phyloP scores from a whole-genome alignment of 208 protist genomes.

The Endotrypanum monterogeii region DNA sequence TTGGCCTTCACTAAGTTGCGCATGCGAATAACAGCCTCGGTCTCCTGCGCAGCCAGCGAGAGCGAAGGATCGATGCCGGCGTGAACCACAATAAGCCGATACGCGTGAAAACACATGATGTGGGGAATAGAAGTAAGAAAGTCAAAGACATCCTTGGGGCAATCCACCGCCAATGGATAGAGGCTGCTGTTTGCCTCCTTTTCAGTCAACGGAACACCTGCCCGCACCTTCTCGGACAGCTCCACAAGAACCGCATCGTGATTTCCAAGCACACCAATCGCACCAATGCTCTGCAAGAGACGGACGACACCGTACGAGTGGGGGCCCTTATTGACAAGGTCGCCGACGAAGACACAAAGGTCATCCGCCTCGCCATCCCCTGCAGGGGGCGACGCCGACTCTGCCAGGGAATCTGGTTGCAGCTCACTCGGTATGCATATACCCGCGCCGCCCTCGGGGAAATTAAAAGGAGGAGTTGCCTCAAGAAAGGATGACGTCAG shows the following conservation, averaged over 20 bases:
- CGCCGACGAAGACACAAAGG: constrained; percentile 68
- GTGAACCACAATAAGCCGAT: constrained; percentile 71
- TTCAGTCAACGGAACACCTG: constrained; percentile 13
- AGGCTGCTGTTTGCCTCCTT: constrained; percentile 44
- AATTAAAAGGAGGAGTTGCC: neutral
- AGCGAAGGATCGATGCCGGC: constrained; percentile 62
- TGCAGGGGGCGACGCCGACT: neutral
- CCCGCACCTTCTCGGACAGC: constrained; percentile 35
- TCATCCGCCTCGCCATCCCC: constrained; percentile 31
- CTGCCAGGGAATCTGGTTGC: neutral
- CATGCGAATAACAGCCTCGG: constrained; percentile 52
- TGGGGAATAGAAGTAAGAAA: constrained; percentile 66
- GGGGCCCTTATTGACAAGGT: constrained; percentile 86
- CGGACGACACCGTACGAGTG: constrained; percentile 72
- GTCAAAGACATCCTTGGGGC: constrained; percentile 48
- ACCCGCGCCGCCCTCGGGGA: neutral
- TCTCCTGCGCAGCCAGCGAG: constrained; percentile 44
- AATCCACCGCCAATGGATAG: constrained; percentile 42
- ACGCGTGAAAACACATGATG: constrained; percentile 59
- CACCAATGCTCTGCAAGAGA: constrained; percentile 51
- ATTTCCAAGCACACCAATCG: constrained; percentile 73
- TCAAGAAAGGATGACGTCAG: constrained; percentile 13
- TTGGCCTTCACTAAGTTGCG: constrained; percentile 42
- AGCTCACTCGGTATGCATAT: constrained; percentile 9
- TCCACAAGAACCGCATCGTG: constrained; percentile 73